Evolutionary conservation across 2,329 filamentous ascomycete species (phyloP).

Genomic region (Oidium heveae): DNA sequence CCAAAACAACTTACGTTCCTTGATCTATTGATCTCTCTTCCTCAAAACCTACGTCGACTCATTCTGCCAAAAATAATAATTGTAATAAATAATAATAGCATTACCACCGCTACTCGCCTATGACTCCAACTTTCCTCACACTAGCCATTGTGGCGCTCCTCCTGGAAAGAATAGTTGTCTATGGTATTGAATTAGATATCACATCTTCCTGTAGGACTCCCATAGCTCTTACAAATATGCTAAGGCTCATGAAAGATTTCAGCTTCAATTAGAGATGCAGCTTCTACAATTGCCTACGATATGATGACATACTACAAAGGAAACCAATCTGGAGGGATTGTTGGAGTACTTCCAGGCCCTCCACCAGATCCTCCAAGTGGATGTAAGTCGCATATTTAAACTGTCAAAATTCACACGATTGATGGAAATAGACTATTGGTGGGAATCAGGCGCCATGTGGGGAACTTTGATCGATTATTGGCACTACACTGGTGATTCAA

Average conservation of each 20-base stretch:
- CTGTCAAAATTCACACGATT: not conserved
- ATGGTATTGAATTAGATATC: constrained; percentile 10
- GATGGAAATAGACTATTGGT: constrained; percentile 23
- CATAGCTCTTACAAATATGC: not conserved
- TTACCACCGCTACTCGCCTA: not conserved
- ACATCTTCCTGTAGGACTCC: constrained; percentile 7
- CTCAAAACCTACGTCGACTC: not conserved
- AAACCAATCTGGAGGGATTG: constrained; percentile 17
- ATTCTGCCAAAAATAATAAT: not conserved
- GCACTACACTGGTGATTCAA: constrained; percentile 31
- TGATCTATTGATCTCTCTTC: not conserved
- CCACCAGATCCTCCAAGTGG: constrained; percentile 15
- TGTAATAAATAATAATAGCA: not conserved
- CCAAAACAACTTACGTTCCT: not conserved
- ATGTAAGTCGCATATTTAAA: constrained; percentile 8
- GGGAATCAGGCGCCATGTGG: constrained; percentile 36
- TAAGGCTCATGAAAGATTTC: constrained; percentile 9
- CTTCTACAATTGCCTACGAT: constrained; percentile 14
- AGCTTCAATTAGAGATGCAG: constrained; percentile 15
- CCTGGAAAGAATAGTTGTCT: constrained; percentile 13
- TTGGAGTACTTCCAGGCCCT: constrained; percentile 22
- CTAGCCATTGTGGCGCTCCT: constrained; percentile 7
- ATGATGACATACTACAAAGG: constrained; percentile 19
- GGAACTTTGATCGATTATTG: constrained; percentile 34
- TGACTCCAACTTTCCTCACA: constrained; percentile 9